Evolutionary conservation across 2,329 filamentous ascomycete genomes (phyloP).

Genomic region (Rhynchosporium graminicola): DNA sequence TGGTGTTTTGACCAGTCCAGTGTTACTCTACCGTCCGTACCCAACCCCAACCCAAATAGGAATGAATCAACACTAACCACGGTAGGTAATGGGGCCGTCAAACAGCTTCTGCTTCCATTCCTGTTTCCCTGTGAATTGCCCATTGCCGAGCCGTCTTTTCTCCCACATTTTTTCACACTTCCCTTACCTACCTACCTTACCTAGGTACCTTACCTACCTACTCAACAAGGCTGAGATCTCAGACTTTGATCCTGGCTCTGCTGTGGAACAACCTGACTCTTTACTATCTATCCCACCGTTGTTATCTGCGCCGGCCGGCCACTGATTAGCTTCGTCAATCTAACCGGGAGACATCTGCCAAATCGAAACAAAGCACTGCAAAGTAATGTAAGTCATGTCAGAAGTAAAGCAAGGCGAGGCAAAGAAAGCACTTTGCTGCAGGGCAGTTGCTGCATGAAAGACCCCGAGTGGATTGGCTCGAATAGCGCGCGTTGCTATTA

Average conservation of each 20-base stretch:
- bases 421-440: not conserved
- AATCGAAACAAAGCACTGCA: not conserved
- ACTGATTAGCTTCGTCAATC: not conserved
- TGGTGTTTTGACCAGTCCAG: too few relatives aligned
- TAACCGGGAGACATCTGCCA: not conserved
- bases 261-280: too few relatives aligned
- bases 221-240: constrained; percentile 15
- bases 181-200: too few relatives aligned
- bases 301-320: not conserved
- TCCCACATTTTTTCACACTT: too few relatives aligned
- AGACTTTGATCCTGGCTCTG: not conserved
- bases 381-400: not conserved
- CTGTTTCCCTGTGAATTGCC: too few relatives aligned
- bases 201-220: not conserved
- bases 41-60: too few relatives aligned
- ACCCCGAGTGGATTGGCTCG: constrained; percentile 8
- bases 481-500: constrained; percentile 18
- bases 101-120: too few relatives aligned
- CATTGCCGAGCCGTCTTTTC: too few relatives aligned
- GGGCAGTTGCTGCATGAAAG: constrained; percentile 4
- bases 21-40: too few relatives aligned
- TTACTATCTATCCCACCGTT: not conserved
- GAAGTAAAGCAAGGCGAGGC: not conserved
- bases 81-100: too few relatives aligned
- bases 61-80: too few relatives aligned